Evolutionary conservation across 768 basidiomycete genomes (phyloP).

Genomic region (Leccinum fibrillosum): DNA sequence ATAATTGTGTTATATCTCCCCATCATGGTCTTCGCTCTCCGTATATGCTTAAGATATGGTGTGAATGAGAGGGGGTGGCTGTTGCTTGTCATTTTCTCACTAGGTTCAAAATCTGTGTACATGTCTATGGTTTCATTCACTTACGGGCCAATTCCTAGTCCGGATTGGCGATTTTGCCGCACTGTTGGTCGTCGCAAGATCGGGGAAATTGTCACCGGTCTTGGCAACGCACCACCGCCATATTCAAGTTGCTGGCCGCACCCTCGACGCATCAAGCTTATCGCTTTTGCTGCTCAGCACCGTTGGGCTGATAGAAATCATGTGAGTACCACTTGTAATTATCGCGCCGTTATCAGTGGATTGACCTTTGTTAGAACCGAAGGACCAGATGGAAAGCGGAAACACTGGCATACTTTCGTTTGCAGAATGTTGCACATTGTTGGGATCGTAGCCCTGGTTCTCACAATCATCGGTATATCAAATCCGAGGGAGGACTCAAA

Average conservation of each 20-base stretch:
- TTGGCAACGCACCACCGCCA: no score
- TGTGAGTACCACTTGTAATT: conserved; percentile 25
- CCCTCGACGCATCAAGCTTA: conserved; percentile 32
- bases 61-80: conserved; percentile 63
- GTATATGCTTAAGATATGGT: conserved; percentile 52
- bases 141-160: conserved; percentile 33
- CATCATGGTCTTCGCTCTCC: conserved; percentile 42
- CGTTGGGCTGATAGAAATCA: conserved; percentile 33
- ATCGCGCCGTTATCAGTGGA: neutral
- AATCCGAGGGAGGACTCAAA: no score
- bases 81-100: conserved; percentile 57
- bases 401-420: neutral
- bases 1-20: conserved; percentile 60
- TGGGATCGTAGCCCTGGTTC: conserved; percentile 25
- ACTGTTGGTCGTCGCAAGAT: no score
- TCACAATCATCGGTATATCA: conserved; percentile 8
- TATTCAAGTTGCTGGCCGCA: neutral
- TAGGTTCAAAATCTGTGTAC: conserved; percentile 38
- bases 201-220: no score
- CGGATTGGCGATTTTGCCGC: conserved; percentile 33
- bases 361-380: conserved; percentile 22
- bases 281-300: conserved; percentile 37
- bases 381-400: conserved; percentile 19
- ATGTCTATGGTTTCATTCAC: neutral
- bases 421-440: conserved; percentile 31